Base-by-base conservation (phyloP, 768 basidiomycete genomes). In the Suillus cothurnatus region DNA sequence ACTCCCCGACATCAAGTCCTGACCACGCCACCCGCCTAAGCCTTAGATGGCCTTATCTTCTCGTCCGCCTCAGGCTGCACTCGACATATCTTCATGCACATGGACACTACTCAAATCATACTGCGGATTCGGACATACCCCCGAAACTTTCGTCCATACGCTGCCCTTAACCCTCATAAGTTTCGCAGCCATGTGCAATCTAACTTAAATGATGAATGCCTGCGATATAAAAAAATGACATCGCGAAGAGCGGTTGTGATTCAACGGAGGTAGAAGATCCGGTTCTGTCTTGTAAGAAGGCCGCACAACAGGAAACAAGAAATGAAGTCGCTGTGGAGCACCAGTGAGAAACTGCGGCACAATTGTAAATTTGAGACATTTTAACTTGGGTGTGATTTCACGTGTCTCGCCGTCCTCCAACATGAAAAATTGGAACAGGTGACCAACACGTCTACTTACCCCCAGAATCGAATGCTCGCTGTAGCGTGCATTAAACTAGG, bases 241-340 rank as follows among this genome's bases (percentile, higher is more conserved):
- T 52, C 39, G n/a, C n/a, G n/a, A n/a, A 49, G 31, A 70, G 63
- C 31, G 61, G 21, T 47, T 65, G 57, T 15, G 65, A 60, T 31
- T 56, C 49, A 21, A 66, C 64, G 15, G 56, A 17, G 15, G 36
- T 26, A 6, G 32, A 32, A 26, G 56, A 56, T 26, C 26, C 17
- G 8, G 23, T 81, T 78, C 15, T 73, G 77, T 41, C 65, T 69
- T 57, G 68, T 67, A 64, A 81, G 81, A 80, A 49, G 15, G n/a
- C n/a, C 73, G 77, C 1, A 81, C 1, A 81, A 80, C 6, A 80
- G 58, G 15, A 72, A 34, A 71, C 81, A 81, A 1, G 75, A 76
- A n/a, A 71, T 63, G 66, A 70, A 79, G 11, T 41, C 41, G 17
- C 41, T 41, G 41, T 41, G 8, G 17, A 6, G 17, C n/a, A n/a